Evolutionary conservation across 2,329 filamentous ascomycete genomes (phyloP).

Genomic region (Dothistroma pini): DNA sequence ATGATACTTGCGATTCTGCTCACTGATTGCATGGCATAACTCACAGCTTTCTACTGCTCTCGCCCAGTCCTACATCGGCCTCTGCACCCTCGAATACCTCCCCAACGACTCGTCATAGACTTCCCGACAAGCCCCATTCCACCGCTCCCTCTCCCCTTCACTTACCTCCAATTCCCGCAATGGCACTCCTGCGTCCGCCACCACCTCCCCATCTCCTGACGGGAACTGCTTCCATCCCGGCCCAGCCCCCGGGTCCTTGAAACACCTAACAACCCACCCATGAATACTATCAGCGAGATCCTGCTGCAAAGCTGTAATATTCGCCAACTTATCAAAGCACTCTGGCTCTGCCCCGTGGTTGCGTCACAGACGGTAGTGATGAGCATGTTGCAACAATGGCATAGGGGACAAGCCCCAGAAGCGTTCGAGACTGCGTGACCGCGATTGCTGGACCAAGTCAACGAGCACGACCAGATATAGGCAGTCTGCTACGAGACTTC

Average conservation of each 20-base stretch:
- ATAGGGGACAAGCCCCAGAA: background rate
- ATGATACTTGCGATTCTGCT: no score
- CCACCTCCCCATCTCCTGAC: background rate
- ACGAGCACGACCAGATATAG: background rate
- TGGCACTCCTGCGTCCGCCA: background rate
- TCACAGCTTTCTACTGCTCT: no score
- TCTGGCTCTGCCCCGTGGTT: conserved; percentile 11
- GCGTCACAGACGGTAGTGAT: background rate
- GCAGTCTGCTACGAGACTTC: background rate
- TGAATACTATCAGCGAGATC: conserved; percentile 4
- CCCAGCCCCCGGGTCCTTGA: conserved; percentile 5
- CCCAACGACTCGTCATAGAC: background rate
- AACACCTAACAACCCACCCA: conserved; percentile 10
- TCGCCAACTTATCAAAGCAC: conserved; percentile 4
- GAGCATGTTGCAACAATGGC: background rate
- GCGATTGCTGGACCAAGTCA: background rate
- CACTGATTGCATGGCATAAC: no score
- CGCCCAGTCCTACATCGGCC: background rate
- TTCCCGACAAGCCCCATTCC: background rate
- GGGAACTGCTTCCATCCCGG: background rate
- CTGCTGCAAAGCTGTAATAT: conserved; percentile 6
- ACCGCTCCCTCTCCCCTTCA: background rate
- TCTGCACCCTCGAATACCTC: background rate
- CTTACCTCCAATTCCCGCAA: background rate
- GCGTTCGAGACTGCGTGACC: background rate